Percentiles rank a stretch among this genome's conserved stretches.
Evolutionary conservation across 495 filamentous ascomycete species (phyloP).

Genomic region (Emericellopsis terricola): DNA sequence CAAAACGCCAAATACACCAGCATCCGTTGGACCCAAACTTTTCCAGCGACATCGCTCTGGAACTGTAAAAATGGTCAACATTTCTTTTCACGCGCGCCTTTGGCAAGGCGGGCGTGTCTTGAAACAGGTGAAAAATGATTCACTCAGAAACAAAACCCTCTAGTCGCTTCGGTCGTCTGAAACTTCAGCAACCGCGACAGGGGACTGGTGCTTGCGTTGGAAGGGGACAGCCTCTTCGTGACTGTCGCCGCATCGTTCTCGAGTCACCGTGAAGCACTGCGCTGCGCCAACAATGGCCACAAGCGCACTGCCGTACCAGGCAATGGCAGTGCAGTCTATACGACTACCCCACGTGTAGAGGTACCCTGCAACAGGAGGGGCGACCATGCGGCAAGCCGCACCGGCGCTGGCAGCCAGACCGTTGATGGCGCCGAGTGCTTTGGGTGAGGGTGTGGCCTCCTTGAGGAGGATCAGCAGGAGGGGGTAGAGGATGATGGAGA

Average conservation of each 20-base stretch:
- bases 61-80: too few species aligned
- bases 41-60: too few species aligned
- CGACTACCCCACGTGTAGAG: slow-evolving; percentile 51
- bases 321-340: slow-evolving; percentile 51
- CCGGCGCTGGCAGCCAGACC: slow-evolving; percentile 65
- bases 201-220: not conserved
- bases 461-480: slow-evolving; percentile 71
- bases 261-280: slow-evolving; percentile 48
- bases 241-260: slow-evolving; percentile 10
- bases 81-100: too few species aligned
- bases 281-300: slow-evolving; percentile 49
- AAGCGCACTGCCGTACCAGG: slow-evolving; percentile 62
- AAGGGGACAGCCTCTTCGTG: not conserved
- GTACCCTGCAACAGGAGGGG: slow-evolving; percentile 58
- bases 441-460: slow-evolving; percentile 52
- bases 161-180: not conserved
- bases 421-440: slow-evolving; percentile 59
- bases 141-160: too few species aligned
- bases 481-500: slow-evolving; percentile 62
- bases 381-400: slow-evolving; percentile 57
- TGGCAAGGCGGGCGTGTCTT: too few species aligned
- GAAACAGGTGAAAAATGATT: too few species aligned
- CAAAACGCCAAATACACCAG: too few species aligned
- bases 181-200: not conserved
- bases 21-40: too few species aligned